Evolutionary conservation across 1,139 yeast genomes (phyloP), one percentile per base, ranked within the genome.

Genomic region (Protomyces pachydermus): DNA sequence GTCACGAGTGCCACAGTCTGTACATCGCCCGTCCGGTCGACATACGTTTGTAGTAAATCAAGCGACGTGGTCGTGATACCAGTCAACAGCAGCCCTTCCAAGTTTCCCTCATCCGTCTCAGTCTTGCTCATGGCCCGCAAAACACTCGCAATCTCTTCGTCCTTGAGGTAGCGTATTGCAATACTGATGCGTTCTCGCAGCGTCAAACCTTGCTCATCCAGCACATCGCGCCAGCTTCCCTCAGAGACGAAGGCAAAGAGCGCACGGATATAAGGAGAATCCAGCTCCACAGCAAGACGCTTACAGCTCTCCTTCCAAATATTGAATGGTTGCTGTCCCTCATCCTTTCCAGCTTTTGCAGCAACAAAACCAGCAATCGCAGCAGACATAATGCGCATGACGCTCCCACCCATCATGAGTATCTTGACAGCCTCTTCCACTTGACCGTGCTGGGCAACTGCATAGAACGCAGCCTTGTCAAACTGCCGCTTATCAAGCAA

Each of bases 391-490:
- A 93, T 79, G 60, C 88, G 76, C 56, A 89, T 79, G 60, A 87
- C 77, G 70, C 85, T 88, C 64, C 81, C 82, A 60, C 82, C 81
- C 20, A 74, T 74, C 1, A 80, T 78, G 64, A 93, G 77, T 12
- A 90, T 86, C 39, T 83, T 84, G 9, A 91, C 88, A 0, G 97
- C 97, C 65, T 85, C 81, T 3, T 83, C 82, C 1, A 93, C 88
- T 73, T 91, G 88, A 1, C 96, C 97, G 73, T 90, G 95, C 74
- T 93, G 93, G 3, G 56, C 56, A 0, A 91, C 93, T 0, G 98
- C 97, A 96, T 97, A 90, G 0, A 96, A 98, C 0, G 98, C 98
- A 0, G 98, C 98, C 72, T 93, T 86, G 68, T 90, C 96, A 67
- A 82, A 82, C 68, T 83, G 82, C 0, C 90, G 93, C 16, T 20